These are phyloP conservation scores for Pseudoneurospora amorphoporcata DNA, from an alignment of 495 filamentous ascomycete genomes.

Conservation along the genomic window DNA sequence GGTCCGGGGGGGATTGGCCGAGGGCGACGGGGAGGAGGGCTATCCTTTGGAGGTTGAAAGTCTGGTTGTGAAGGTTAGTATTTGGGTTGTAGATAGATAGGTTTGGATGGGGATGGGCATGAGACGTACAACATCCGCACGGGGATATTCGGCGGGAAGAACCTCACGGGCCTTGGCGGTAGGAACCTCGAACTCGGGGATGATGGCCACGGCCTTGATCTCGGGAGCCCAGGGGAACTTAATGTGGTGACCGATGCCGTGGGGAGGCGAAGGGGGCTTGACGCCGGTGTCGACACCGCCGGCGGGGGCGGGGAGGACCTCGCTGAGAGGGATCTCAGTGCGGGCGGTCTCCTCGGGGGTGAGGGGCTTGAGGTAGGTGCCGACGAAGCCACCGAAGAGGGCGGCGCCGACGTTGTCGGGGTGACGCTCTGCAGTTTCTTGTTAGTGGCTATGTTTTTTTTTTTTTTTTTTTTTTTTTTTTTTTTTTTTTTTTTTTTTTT, in stretches of 20 bases:
- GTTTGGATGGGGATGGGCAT: not conserved
- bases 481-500: not conserved
- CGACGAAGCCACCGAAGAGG: constrained; percentile 92
- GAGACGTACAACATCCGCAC: constrained; percentile 62
- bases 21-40: constrained; percentile 78
- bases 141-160: constrained; percentile 62
- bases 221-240: constrained; percentile 86
- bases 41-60: constrained; percentile 90
- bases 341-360: constrained; percentile 73
- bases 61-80: constrained; percentile 30
- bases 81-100: not conserved
- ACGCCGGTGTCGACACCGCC: constrained; percentile 82
- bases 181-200: constrained; percentile 86
- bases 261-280: constrained; percentile 74
- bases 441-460: constrained; percentile 11
- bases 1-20: constrained; percentile 79
- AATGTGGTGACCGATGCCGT: constrained; percentile 83
- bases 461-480: not conserved
- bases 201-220: constrained; percentile 90
- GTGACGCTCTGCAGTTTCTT: constrained; percentile 58
- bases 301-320: constrained; percentile 77
- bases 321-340: constrained; percentile 88
- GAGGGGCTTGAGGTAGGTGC: constrained; percentile 86
- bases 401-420: constrained; percentile 96
- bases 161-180: constrained; percentile 81